These are phyloP conservation scores for Aspergillus vadensis DNA, from an alignment of 2,329 filamentous ascomycete genomes.

Conservation along the genomic window DNA sequence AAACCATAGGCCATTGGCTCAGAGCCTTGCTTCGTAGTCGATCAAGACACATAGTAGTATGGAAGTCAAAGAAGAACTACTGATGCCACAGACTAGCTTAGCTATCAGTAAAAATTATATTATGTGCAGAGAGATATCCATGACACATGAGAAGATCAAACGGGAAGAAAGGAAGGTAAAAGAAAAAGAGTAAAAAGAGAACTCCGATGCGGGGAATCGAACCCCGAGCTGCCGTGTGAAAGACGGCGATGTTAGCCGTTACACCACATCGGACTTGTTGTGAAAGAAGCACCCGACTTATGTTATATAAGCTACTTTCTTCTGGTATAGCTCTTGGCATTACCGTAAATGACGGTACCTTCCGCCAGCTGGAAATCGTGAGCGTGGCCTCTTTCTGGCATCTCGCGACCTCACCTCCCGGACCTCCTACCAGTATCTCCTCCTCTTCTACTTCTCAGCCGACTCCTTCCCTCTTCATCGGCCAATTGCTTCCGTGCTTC, in stretches of 20 bases:
- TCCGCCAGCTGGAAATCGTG: constrained; percentile 22
- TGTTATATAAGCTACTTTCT: background rate
- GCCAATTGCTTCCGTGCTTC: constrained; percentile 15
- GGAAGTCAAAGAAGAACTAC: too few species aligned
- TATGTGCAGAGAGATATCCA: background rate
- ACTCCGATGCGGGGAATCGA: constrained; percentile 33
- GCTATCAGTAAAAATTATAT: too few species aligned
- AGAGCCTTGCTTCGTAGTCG: too few species aligned
- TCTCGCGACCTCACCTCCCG: constrained; percentile 25
- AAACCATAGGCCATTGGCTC: background rate
- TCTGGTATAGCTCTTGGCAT: background rate
- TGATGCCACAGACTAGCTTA: too few species aligned
- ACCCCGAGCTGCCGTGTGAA: constrained; percentile 20
- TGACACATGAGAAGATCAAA: background rate
- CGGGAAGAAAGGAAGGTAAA: background rate
- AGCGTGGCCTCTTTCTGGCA: constrained; percentile 32
- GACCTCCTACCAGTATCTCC: constrained; percentile 10
- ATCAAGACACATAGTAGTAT: too few species aligned
- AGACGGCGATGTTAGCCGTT: constrained; percentile 17
- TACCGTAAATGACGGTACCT: constrained; percentile 21
- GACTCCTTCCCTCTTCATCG: constrained; percentile 15
- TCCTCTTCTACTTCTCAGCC: constrained; percentile 8
- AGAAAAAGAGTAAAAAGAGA: constrained; percentile 14
- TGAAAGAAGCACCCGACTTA: background rate
- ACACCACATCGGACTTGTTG: constrained; percentile 13